Percentiles rank a stretch among this genome's conserved stretches.
Conservation (phyloP, 2,329 filamentous ascomycete species). For the Fusarium solani-melongenae region DNA sequence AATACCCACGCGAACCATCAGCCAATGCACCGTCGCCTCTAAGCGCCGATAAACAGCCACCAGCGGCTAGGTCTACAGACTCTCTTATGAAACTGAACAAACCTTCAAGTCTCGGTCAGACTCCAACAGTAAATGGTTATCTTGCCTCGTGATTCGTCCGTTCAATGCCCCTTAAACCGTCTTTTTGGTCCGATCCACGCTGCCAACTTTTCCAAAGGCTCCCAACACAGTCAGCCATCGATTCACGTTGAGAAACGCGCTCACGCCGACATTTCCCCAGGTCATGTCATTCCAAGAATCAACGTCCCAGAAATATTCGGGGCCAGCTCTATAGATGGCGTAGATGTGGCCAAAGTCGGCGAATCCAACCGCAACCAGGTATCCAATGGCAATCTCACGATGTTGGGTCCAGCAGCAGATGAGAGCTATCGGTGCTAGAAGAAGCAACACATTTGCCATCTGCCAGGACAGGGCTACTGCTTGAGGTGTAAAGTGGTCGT, state of each 20-base stretch:
- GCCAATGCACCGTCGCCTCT: neutral
- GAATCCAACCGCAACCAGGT: neutral
- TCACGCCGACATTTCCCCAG: conserved; percentile 4
- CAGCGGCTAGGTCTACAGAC: neutral
- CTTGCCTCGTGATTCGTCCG: too few species aligned
- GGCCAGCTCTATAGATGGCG: neutral
- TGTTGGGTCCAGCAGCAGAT: conserved; percentile 12
- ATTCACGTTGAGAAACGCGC: conserved; percentile 10
- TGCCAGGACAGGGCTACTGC: conserved; percentile 3
- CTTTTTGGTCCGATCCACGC: neutral
- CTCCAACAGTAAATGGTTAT: neutral
- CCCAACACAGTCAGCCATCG: conserved; percentile 7
- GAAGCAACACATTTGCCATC: neutral
- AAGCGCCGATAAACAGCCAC: neutral
- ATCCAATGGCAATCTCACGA: neutral
- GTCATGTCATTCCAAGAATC: conserved; percentile 7
- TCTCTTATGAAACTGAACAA: neutral
- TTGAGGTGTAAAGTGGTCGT: conserved; percentile 1
- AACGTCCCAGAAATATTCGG: conserved; percentile 6
- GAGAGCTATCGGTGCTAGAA: neutral
- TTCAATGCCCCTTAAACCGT: neutral
- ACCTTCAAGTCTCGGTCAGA: neutral
- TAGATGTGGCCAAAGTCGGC: neutral
- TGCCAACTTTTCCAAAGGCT: neutral
- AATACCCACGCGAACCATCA: neutral